Evolutionary conservation across 2,329 filamentous ascomycete genomes (phyloP).

Genomic region (Dendryphion nanum): DNA sequence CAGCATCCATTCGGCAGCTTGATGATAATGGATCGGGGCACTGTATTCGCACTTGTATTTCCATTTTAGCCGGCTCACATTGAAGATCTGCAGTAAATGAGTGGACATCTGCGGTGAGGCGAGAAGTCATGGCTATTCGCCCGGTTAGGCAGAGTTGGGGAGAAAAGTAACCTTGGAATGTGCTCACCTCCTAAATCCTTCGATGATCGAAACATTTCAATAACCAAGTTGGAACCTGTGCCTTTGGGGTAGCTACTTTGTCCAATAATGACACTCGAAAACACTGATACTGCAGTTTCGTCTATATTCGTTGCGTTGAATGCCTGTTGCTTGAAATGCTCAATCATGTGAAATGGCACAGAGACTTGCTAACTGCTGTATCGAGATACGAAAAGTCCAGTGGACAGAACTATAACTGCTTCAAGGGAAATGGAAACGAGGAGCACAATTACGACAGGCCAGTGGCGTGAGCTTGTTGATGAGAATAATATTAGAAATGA

Average conservation of each 20-base stretch:
- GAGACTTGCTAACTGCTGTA: too few relatives aligned
- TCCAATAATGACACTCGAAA: not conserved
- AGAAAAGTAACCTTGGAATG: too few relatives aligned
- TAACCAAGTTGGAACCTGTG: not conserved
- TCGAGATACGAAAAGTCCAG: too few relatives aligned
- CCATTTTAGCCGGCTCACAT: not conserved
- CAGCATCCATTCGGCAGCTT: constrained; percentile 2
- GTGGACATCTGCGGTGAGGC: not conserved
- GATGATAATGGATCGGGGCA: not conserved
- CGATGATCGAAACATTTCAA: not conserved
- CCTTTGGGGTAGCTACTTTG: not conserved
- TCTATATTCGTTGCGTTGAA: not conserved
- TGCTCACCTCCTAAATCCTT: not conserved
- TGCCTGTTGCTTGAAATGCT: not conserved
- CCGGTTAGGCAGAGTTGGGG: too few relatives aligned
- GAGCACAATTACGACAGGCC: not conserved
- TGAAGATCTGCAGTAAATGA: not conserved
- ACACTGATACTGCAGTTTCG: not conserved
- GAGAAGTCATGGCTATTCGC: not conserved
- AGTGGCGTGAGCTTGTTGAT: not conserved
- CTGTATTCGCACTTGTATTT: not conserved
- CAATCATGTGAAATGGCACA: not conserved
- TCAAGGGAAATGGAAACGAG: not conserved
- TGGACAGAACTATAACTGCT: not conserved
- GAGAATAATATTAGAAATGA: not conserved